Base-by-base conservation (phyloP, 129 eudicot species). In the Chrysanthemum seticuspe region DNA sequence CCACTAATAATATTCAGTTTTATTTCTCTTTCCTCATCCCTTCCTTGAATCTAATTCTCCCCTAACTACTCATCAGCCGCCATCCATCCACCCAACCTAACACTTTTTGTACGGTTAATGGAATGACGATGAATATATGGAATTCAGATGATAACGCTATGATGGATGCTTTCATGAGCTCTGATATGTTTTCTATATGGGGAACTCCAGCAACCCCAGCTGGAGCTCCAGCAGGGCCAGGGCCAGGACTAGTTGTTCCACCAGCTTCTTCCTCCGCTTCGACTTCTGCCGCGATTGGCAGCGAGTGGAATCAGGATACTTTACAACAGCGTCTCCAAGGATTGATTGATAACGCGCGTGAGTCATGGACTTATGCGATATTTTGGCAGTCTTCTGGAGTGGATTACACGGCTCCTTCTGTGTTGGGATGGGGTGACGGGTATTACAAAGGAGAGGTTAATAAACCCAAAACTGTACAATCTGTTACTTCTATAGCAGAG, bases 381-480 rank as follows among this genome's bases (percentile, higher is more conserved):
- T 93, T 93, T 79, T 93, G 98, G 98, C 98, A 93, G 58, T 87
- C 86, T 0, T 86, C 88, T 1, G 62, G 57, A 10, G 71, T 62
- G 0, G 92, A 89, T 51, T 78, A 69, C 73, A 18, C 84, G 1
- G 61, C 63, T 9, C 82, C 85, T 15, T 5, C 89, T 1, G 16
- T 89, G 6, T 62, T 92, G 21, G 89, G 88, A 5, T 92, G 98
- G 98, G 98, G 96, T 2, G 98, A 92, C 56, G 98, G 98, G 2
- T 92, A 89, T 71, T 92, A 92, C 65, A 87, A 83, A 49, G 98
- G 96, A 0, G 96, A 87, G 11, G 72, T 75, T 12, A 74, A 61
- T 12, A 77, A 76, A 27, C 44, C 65, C 0, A 73, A 53, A 70
- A 68, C 70, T 53, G 62, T 84, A 16, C 50, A 78, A 56, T 67